These are phyloP conservation scores for Coleophoma eucalyptorum DNA, from an alignment of 2,329 filamentous ascomycete genomes.

Conservation along the genomic window DNA sequence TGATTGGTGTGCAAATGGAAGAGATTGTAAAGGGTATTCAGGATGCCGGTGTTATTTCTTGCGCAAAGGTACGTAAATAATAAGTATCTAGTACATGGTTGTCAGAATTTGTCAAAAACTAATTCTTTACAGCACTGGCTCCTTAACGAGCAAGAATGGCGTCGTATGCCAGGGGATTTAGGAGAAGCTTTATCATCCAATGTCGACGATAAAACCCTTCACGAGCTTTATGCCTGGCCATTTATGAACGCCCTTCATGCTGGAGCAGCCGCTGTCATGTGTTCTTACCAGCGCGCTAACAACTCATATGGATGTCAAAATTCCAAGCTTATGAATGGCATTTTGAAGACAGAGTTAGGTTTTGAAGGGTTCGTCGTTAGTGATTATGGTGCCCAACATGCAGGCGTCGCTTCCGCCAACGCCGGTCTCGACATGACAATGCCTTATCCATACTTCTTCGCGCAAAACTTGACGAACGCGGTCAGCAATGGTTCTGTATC, in stretches of 20 bases:
- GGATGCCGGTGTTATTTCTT: too few relatives aligned
- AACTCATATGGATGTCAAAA: slow-evolving; percentile 23
- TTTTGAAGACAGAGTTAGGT: slow-evolving; percentile 24
- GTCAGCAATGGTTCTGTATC: too few relatives aligned
- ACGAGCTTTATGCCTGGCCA: slow-evolving; percentile 22
- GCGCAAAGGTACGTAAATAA: too few relatives aligned
- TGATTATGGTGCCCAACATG: slow-evolving; percentile 17
- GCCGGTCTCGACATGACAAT: slow-evolving; percentile 18
- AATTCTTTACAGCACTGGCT: too few relatives aligned
- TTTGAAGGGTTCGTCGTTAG: slow-evolving; percentile 20
- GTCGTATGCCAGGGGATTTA: too few relatives aligned
- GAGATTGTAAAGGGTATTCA: too few relatives aligned
- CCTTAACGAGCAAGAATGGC: too few relatives aligned
- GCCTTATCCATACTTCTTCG: too few relatives aligned
- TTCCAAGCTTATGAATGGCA: slow-evolving; percentile 12
- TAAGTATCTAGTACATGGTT: too few relatives aligned
- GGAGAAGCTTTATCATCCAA: slow-evolving; percentile 3
- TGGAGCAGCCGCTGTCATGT: slow-evolving; percentile 20
- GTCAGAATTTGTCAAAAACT: too few relatives aligned
- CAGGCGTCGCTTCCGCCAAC: slow-evolving; percentile 20
- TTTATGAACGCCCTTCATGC: slow-evolving; percentile 16
- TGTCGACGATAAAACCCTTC: slow-evolving; percentile 19
- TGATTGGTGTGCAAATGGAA: too few relatives aligned
- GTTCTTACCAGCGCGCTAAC: slow-evolving; percentile 4
- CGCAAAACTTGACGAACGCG: too few relatives aligned